Evolutionary conservation across 2,329 filamentous ascomycete species (phyloP).

Genomic region (Lanzia echinophila): DNA sequence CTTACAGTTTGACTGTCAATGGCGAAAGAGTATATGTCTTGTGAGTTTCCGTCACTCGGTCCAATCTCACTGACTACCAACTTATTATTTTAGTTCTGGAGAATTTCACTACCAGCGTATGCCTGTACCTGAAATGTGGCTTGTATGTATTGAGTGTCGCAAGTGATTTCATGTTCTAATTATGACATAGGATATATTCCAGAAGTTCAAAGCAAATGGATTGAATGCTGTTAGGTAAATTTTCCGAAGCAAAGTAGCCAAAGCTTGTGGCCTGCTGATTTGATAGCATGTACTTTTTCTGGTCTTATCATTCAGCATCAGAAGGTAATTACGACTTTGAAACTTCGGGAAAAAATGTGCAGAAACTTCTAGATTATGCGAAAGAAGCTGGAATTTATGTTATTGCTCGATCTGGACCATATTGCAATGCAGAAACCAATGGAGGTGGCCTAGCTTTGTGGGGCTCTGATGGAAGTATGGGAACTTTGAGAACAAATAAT

Average conservation of each 20-base stretch:
- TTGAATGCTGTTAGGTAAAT: slow-evolving; percentile 43
- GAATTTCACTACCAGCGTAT: slow-evolving; percentile 49
- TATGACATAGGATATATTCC: slow-evolving; percentile 41
- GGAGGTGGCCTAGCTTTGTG: slow-evolving; percentile 41
- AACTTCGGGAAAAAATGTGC: slow-evolving; percentile 43
- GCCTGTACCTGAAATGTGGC: slow-evolving; percentile 47
- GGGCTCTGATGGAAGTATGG: slow-evolving; percentile 41
- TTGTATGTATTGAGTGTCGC: slow-evolving; percentile 20
- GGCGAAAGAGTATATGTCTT: slow-evolving; percentile 43
- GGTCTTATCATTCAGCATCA: slow-evolving; percentile 42
- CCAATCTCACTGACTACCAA: neutral
- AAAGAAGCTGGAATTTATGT: slow-evolving; percentile 46
- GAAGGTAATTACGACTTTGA: slow-evolving; percentile 43
- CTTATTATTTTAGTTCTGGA: slow-evolving; percentile 18
- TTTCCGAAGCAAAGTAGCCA: neutral
- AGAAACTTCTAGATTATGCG: slow-evolving; percentile 43
- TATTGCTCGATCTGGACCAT: slow-evolving; percentile 44
- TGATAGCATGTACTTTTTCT: slow-evolving; percentile 41
- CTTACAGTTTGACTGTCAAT: slow-evolving; percentile 44
- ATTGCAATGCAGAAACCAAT: slow-evolving; percentile 45
- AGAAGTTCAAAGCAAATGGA: slow-evolving; percentile 46
- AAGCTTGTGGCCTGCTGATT: slow-evolving; percentile 8
- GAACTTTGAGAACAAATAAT: slow-evolving; percentile 37
- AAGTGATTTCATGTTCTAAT: slow-evolving; percentile 14
- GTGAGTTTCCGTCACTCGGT: slow-evolving; percentile 15